These are phyloP conservation scores for Starmerella scarabaei DNA, from an alignment of 805 yeast species.

Conservation along the genomic window DNA sequence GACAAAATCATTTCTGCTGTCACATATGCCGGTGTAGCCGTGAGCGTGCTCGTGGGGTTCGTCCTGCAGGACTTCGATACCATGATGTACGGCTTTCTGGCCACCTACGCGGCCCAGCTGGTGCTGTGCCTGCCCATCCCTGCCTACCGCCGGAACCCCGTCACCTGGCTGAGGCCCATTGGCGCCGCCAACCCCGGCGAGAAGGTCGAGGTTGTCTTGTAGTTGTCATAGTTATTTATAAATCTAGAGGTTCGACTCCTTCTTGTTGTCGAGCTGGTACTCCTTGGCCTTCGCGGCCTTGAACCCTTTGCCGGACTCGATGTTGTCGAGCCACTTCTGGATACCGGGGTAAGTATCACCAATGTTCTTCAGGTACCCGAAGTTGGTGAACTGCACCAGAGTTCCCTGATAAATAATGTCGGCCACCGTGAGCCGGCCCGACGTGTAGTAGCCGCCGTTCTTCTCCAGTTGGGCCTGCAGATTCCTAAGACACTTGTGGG, in stretches of 20 bases:
- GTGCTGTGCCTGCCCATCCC: conserved; percentile 19
- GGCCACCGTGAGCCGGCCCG: conserved; percentile 45
- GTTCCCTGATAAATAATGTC: conserved; percentile 36
- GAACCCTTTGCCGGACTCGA: conserved; percentile 9
- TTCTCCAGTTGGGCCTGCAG: conserved; percentile 33
- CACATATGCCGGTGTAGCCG: conserved; percentile 13
- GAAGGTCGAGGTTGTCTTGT: conserved; percentile 1
- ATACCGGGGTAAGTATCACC: conserved; percentile 15
- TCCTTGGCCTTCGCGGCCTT: conserved; percentile 2
- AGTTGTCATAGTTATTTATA: background rate
- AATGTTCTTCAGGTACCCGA: conserved; percentile 4
- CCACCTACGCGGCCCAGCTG: conserved; percentile 11
- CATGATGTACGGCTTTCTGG: conserved; percentile 9
- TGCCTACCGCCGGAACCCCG: conserved; percentile 17
- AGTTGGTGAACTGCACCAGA: conserved; percentile 3
- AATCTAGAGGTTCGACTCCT: background rate
- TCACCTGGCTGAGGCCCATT: conserved; percentile 13
- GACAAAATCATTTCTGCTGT: conserved; percentile 1
- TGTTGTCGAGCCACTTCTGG: conserved; percentile 12
- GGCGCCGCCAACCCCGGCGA: background rate
- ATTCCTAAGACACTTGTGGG: conserved; percentile 30
- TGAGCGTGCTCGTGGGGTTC: conserved; percentile 13
- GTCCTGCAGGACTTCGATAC: conserved; percentile 12
- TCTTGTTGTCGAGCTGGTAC: conserved; percentile 7
- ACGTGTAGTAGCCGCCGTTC: conserved; percentile 46